A percentile compares a stretch with the other conserved stretches of the same genome.
Evolutionary conservation across 1,139 yeast species (phyloP).

Genomic region (Komagataea norvegica): DNA sequence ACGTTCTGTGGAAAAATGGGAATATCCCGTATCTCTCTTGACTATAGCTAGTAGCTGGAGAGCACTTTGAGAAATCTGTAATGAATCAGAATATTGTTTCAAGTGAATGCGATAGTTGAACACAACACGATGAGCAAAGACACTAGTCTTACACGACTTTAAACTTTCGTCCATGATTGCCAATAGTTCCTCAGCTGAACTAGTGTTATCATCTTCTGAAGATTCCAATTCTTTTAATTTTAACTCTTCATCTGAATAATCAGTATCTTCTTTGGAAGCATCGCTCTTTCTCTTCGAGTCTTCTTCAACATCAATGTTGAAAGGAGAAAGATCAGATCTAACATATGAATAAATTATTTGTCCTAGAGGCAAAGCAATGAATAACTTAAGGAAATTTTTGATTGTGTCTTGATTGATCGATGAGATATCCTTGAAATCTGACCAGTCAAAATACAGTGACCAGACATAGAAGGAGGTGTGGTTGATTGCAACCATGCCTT

Average conservation of each 20-base stretch:
- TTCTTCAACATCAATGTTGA: constrained; percentile 24
- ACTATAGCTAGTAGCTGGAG: constrained; percentile 49
- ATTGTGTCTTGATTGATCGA: constrained; percentile 48
- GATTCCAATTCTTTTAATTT: constrained; percentile 21
- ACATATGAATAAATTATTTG: constrained; percentile 54
- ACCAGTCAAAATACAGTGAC: constrained; percentile 73
- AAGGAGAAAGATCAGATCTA: constrained; percentile 60
- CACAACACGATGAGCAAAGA: constrained; percentile 61
- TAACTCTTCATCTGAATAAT: constrained; percentile 20
- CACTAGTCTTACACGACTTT: constrained; percentile 37
- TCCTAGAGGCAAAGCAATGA: constrained; percentile 62
- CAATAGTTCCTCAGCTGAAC: constrained; percentile 26
- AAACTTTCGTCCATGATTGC: constrained; percentile 26
- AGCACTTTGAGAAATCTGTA: constrained; percentile 59
- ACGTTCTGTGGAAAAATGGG: constrained; percentile 47
- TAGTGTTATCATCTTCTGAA: constrained; percentile 21
- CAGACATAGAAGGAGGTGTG: constrained; percentile 64
- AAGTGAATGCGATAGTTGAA: constrained; percentile 56
- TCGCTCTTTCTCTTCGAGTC: constrained; percentile 25
- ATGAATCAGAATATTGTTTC: constrained; percentile 61
- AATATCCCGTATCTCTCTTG: constrained; percentile 43
- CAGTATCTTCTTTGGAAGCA: constrained; percentile 6
- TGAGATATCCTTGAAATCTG: constrained; percentile 48
- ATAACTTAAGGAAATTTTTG: constrained; percentile 46
- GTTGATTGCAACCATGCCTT: constrained; percentile 68